A percentile compares a stretch with the other conserved stretches of the same genome.
Evolutionary conservation across 805 yeast genomes (phyloP).

Genomic region (Candida chauliodis): DNA sequence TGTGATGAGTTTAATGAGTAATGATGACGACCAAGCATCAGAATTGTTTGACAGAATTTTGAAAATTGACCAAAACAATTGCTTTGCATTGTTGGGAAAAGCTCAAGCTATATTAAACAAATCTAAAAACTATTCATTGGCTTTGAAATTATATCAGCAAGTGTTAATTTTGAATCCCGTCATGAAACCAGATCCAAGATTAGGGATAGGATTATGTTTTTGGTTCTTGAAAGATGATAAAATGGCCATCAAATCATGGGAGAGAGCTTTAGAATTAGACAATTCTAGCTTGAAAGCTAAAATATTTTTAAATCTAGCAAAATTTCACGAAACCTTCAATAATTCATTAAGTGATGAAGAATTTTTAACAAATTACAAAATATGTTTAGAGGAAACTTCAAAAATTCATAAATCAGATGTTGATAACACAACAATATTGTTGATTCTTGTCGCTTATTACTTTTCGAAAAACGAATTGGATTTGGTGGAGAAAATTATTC

Average conservation of each 20-base stretch:
- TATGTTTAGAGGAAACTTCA: slow-evolving; percentile 50
- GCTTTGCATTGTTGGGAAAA: slow-evolving; percentile 75
- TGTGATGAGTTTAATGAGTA: slow-evolving; percentile 53
- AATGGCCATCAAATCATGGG: slow-evolving; percentile 82
- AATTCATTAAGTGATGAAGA: slow-evolving; percentile 55
- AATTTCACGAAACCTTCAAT: slow-evolving; percentile 60
- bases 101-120: slow-evolving; percentile 77
- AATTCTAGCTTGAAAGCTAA: slow-evolving; percentile 58
- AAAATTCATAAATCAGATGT: slow-evolving; percentile 37
- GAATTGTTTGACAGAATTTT: slow-evolving; percentile 63
- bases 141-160: slow-evolving; percentile 81
- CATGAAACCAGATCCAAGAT: slow-evolving; percentile 84
- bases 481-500: slow-evolving; percentile 53
- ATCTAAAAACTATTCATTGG: slow-evolving; percentile 61
- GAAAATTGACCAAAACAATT: slow-evolving; percentile 54
- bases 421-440: slow-evolving; percentile 57
- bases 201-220: slow-evolving; percentile 91
- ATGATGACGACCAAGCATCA: slow-evolving; percentile 67
- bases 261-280: slow-evolving; percentile 66
- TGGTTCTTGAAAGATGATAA: slow-evolving; percentile 81
- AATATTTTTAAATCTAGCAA: slow-evolving; percentile 62
- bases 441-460: slow-evolving; percentile 66
- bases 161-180: slow-evolving; percentile 73
- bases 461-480: slow-evolving; percentile 65
- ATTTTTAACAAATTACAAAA: slow-evolving; percentile 57